phyloP scores from a whole-genome alignment of 2,329 filamentous ascomycete species.

The Nothophoma quercina region DNA sequence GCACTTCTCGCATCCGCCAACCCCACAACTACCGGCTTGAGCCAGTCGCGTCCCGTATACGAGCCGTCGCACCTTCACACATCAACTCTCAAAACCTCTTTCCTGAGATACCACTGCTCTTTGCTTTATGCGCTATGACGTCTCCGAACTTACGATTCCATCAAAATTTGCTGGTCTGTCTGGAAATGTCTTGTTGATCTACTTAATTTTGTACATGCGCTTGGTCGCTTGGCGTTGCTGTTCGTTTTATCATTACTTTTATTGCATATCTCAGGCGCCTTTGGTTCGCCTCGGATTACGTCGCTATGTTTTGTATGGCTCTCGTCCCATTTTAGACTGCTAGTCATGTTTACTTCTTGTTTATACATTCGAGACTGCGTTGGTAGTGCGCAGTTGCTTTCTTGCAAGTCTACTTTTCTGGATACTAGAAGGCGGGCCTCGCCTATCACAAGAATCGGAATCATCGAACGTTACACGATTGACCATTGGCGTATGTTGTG shows the following conservation, averaged over 20 bases:
- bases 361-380: constrained; percentile 9
- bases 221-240: constrained; percentile 7
- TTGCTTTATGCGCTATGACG: constrained; percentile 32
- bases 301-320: constrained; percentile 13
- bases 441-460: constrained; percentile 13
- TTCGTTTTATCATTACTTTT: constrained; percentile 1
- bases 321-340: neutral
- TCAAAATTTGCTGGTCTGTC: constrained; percentile 34
- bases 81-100: neutral
- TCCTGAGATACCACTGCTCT: constrained; percentile 14
- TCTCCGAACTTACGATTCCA: constrained; percentile 43
- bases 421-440: neutral
- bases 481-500: too few species aligned
- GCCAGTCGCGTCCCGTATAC: constrained; percentile 11
- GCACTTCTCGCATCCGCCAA: constrained; percentile 31
- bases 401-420: neutral
- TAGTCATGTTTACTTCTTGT: constrained; percentile 14
- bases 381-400: constrained; percentile 3
- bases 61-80: neutral
- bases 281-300: constrained; percentile 6
- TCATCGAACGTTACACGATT: too few species aligned
- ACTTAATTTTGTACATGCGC: constrained; percentile 36
- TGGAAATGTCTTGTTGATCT: constrained; percentile 35
- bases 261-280: constrained; percentile 12
- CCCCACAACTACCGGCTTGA: constrained; percentile 33